phyloP scores from a whole-genome alignment of 495 filamentous ascomycete genomes.

The Lophiostoma macrostomum region DNA sequence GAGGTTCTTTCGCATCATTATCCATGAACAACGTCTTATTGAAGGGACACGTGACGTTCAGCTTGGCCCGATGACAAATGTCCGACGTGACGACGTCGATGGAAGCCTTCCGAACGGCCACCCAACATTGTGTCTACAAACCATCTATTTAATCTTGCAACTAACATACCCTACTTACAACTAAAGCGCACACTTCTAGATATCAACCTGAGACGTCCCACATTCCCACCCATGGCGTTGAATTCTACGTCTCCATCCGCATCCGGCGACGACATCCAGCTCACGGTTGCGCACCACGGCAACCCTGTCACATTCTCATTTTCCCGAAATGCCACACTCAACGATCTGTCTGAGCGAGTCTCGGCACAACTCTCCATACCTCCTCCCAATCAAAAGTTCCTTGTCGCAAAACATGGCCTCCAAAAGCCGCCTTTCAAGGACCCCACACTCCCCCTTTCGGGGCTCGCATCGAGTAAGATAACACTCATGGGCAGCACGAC shows the following conservation, averaged over 20 bases:
- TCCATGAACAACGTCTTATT: no score
- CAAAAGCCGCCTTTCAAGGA: slow-evolving; percentile 63
- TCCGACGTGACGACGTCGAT: slow-evolving; percentile 24
- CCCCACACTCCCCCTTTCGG: slow-evolving; percentile 50
- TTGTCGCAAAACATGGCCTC: slow-evolving; percentile 66
- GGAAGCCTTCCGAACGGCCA: slow-evolving; percentile 31
- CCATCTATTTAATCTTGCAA: slow-evolving; percentile 12
- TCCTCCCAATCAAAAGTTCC: slow-evolving; percentile 67
- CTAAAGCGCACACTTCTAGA: neutral
- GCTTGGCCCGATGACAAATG: slow-evolving; percentile 32
- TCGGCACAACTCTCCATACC: slow-evolving; percentile 60
- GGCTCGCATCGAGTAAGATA: slow-evolving; percentile 57
- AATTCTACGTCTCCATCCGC: slow-evolving; percentile 7
- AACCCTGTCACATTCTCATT: slow-evolving; percentile 46
- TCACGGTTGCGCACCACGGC: slow-evolving; percentile 60
- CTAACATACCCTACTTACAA: slow-evolving; percentile 10
- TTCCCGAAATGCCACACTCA: slow-evolving; percentile 48
- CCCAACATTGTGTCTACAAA: slow-evolving; percentile 1
- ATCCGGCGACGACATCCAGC: slow-evolving; percentile 14
- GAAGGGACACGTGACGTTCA: no score
- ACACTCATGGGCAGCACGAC: slow-evolving; percentile 60
- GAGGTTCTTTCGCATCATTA: no score
- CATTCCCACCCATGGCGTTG: neutral
- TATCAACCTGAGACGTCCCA: neutral
- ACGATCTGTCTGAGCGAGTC: slow-evolving; percentile 61